Evolutionary conservation across 140 eudicot species (phyloP), one percentile per base, ranked within the genome.

Genomic region (Ambrosia hybrid): DNA sequence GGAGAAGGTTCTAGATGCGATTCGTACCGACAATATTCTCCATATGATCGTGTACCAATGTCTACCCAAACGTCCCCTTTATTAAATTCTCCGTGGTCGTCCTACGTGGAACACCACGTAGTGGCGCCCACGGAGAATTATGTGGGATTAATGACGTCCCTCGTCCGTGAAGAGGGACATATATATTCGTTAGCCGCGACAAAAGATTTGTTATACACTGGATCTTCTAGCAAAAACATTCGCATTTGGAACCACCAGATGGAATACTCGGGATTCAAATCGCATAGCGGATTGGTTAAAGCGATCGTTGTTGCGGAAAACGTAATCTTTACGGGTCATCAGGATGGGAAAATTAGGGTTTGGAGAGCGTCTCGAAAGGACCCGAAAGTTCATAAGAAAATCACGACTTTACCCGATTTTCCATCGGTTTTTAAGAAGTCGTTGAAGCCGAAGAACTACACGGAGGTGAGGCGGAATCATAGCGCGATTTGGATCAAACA

Each of bases 271-370:
- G 89, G 92, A 17, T 90, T 90, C 79, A 90, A 85, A 78, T 79
- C 97, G 3, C 90, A 79, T 30, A 85, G 92, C 38, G 97, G 97
- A 3, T 72, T 90, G 68, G 88, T 90, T 5, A 90, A 90, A 62
- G 88, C 96, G 9, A 90, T 90, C 33, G 81, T 87, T 5, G 77
- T 90, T n/a, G 73, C 89, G 13, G 91, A 75, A 0, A 89, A 85
- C 1, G 76, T 74, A 33, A 84, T 89, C 5, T 89, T 87, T 64
- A 82, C 96, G 13, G 96, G 96, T 6, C 96, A 89, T 37, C 94
- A 89, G 14, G 96, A 89, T 4, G 96, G 96, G 4, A 87, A 90
- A 65, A 85, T 87, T n/a, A 82, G 96, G 51, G 91, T 90, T 45
- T 90, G 96, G 96, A 87, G 70, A 67, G 79, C 87, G 9, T 85